These are phyloP conservation scores for Lolium multiflorum DNA, from an alignment of 176 grass and related monocot species.

Conservation along the genomic window DNA sequence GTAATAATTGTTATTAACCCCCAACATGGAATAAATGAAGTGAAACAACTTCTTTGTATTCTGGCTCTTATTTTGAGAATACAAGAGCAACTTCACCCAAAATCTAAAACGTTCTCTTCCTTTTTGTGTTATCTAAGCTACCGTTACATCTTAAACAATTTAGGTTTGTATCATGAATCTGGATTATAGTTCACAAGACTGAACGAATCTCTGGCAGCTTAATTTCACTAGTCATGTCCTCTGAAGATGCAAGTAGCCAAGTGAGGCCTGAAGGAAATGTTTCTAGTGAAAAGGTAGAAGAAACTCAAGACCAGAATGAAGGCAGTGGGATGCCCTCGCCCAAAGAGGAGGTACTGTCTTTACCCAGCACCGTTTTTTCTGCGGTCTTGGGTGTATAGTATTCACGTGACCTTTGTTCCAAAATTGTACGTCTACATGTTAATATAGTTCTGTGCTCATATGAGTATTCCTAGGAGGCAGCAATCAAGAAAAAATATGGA, in stretches of 20 bases:
- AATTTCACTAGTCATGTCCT: conserved; percentile 46
- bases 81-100: not conserved
- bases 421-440: not conserved
- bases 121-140: not conserved
- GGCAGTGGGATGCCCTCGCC: conserved; percentile 55
- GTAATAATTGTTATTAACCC: no score
- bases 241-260: conserved; percentile 50
- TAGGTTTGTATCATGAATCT: not conserved
- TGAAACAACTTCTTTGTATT: not conserved
- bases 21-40: no score
- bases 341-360: conserved; percentile 57
- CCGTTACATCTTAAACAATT: not conserved
- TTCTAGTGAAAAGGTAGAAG: conserved; percentile 49
- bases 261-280: conserved; percentile 43
- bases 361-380: not conserved
- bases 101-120: not conserved
- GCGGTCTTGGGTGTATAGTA: not conserved
- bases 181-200: conserved; percentile 10
- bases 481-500: conserved; percentile 85
- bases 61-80: not conserved
- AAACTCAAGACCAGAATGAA: conserved; percentile 57
- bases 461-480: conserved; percentile 60
- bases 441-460: not conserved
- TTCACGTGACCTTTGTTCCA: not conserved
- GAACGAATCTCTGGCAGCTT: conserved; percentile 40